Conservation (phyloP, 257 asterid species). For the Scutellaria minor region DNA sequence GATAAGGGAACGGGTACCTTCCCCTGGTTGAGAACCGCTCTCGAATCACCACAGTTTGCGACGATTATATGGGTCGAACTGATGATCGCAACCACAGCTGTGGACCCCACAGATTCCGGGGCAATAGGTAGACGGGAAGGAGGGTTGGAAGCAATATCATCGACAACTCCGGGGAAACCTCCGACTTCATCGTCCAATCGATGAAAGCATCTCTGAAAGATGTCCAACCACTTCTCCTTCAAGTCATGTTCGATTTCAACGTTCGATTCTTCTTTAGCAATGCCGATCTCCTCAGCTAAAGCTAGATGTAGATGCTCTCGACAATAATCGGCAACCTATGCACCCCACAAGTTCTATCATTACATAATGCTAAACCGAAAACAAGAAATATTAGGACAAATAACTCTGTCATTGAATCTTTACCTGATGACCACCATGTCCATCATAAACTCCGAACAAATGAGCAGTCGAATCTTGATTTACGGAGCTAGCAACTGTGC, state of each 20-base stretch:
- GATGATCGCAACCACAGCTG: constrained; percentile 83
- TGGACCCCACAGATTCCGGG: constrained; percentile 92
- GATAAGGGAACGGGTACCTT: constrained; percentile 70
- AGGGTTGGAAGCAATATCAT: constrained; percentile 19
- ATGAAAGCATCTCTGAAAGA: constrained; percentile 62
- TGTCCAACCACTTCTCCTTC: constrained; percentile 70
- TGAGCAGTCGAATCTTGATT: constrained; percentile 57
- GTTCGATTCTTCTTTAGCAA: constrained; percentile 40
- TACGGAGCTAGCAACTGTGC: constrained; percentile 37
- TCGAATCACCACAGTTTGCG: constrained; percentile 93
- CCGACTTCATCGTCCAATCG: constrained; percentile 85
- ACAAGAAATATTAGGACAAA: background rate
- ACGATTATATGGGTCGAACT: constrained; percentile 73
- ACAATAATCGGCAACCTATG: constrained; percentile 84
- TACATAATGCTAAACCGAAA: background rate
- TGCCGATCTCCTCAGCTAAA: constrained; percentile 65
- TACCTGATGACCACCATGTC: constrained; percentile 95
- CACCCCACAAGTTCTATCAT: background rate
- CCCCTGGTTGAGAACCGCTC: constrained; percentile 80
- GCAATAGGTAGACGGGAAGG: constrained; percentile 49
- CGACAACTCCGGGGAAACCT: constrained; percentile 44
- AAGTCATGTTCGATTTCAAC: constrained; percentile 39
- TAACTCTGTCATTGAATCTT: background rate
- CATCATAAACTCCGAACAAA: constrained; percentile 87
- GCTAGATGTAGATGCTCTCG: constrained; percentile 67